Conservation (phyloP, 257 asterid species). For the Solanum virginianum region DNA sequence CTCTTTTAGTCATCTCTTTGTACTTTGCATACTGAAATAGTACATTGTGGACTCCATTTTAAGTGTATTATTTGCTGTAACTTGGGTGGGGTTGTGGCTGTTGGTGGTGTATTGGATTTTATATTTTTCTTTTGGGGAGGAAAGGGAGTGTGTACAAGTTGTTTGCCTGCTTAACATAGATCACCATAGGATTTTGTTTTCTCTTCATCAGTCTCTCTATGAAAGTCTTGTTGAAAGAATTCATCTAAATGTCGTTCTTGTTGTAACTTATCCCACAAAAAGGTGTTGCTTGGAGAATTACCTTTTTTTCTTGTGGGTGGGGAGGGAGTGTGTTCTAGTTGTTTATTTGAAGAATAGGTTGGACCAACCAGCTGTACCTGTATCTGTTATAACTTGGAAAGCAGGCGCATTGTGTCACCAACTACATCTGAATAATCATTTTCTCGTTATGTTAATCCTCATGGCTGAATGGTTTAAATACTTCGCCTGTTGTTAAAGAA, state of each 20-base stretch:
- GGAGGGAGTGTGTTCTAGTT: neutral
- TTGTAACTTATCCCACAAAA: neutral
- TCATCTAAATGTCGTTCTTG: neutral
- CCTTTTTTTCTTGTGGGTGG: neutral
- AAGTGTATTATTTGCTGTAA: neutral
- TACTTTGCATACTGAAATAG: neutral
- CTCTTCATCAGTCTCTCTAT: neutral
- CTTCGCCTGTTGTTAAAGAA: neutral
- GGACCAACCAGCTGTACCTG: neutral
- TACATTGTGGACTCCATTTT: neutral
- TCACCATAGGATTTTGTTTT: neutral
- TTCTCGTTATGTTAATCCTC: neutral
- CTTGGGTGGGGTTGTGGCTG: neutral
- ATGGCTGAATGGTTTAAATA: neutral
- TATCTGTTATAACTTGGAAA: neutral
- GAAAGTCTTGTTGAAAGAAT: neutral
- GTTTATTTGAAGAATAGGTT: neutral
- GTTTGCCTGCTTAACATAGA: neutral
- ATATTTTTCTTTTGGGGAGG: neutral
- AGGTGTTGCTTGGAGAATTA: neutral
- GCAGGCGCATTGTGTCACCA: neutral
- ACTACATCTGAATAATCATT: neutral
- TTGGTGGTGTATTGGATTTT: neutral
- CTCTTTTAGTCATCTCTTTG: neutral
- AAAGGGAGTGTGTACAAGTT: neutral